Percentiles rank a stretch among this genome's conserved stretches.
Evolutionary conservation across 2,329 filamentous ascomycete species (phyloP).

Genomic region (Alternaria hordeiaustralica): DNA sequence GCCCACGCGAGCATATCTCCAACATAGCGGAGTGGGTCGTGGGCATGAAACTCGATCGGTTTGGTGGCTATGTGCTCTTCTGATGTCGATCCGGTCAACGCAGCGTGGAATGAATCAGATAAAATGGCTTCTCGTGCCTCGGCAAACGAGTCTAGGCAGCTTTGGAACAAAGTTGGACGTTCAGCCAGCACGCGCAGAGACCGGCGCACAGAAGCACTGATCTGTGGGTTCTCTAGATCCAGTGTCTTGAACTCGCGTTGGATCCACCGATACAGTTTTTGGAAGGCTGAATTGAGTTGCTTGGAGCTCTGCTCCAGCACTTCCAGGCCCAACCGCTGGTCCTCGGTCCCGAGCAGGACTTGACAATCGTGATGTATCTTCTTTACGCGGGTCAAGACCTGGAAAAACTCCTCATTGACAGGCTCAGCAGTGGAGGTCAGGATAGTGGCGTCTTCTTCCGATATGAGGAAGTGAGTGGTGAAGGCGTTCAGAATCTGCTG

Average conservation of each 20-base stretch:
- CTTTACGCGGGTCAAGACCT: slow-evolving; percentile 77
- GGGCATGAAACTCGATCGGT: slow-evolving; percentile 91
- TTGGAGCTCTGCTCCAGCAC: slow-evolving; percentile 91
- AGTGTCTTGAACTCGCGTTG: slow-evolving; percentile 91
- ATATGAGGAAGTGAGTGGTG: slow-evolving; percentile 80
- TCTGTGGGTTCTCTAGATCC: slow-evolving; percentile 92
- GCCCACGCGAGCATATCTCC: slow-evolving; percentile 98
- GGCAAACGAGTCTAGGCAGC: slow-evolving; percentile 89
- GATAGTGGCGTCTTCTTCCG: slow-evolving; percentile 77
- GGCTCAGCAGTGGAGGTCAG: slow-evolving; percentile 81
- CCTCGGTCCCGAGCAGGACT: slow-evolving; percentile 85
- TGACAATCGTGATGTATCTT: slow-evolving; percentile 89
- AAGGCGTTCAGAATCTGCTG: slow-evolving; percentile 80
- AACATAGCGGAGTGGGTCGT: slow-evolving; percentile 89
- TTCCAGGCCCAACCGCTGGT: slow-evolving; percentile 85
- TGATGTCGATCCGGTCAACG: slow-evolving; percentile 76
- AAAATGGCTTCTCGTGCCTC: slow-evolving; percentile 86
- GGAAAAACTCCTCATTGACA: slow-evolving; percentile 85
- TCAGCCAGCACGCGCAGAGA: slow-evolving; percentile 89
- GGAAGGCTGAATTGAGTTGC: slow-evolving; percentile 85
- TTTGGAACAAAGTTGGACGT: slow-evolving; percentile 87
- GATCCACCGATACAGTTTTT: slow-evolving; percentile 95
- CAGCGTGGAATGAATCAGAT: slow-evolving; percentile 86
- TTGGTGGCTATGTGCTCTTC: slow-evolving; percentile 67
- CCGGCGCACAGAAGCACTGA: slow-evolving; percentile 81